Conservation (phyloP, 768 basidiomycete species). For the Macrocybe gigantea region DNA sequence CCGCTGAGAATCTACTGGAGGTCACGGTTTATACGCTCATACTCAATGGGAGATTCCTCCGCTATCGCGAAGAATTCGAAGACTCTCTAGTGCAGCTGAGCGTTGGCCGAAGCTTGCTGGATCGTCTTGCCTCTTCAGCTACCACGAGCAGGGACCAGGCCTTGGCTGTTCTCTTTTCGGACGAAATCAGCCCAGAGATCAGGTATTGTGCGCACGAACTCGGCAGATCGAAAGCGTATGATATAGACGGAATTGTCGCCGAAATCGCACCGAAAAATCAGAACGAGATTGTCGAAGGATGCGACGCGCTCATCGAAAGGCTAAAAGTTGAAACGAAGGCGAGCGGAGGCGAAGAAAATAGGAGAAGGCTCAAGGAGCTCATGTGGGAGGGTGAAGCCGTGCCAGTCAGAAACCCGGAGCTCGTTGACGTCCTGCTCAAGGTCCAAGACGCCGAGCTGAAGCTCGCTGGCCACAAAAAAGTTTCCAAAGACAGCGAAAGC, state of each 20-base stretch:
- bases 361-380: constrained; percentile 53
- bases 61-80: constrained; percentile 71
- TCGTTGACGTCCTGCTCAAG: constrained; percentile 80
- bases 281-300: constrained; percentile 59
- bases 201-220: constrained; percentile 89
- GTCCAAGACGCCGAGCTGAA: constrained; percentile 73
- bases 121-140: constrained; percentile 57
- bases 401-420: constrained; percentile 84
- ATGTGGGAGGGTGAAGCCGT: constrained; percentile 81
- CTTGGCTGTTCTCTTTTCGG: constrained; percentile 74
- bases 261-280: constrained; percentile 55
- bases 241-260: constrained; percentile 67
- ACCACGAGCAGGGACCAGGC: constrained; percentile 83
- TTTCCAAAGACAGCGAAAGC: constrained; percentile 21
- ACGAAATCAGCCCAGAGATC: constrained; percentile 88
- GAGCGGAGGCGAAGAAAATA: constrained; percentile 29
- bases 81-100: constrained; percentile 71
- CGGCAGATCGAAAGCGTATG: constrained; percentile 73
- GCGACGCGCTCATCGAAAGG: constrained; percentile 44
- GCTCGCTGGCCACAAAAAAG: constrained; percentile 35
- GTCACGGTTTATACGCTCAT: constrained; percentile 74
- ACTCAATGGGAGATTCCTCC: constrained; percentile 77
- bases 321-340: constrained; percentile 39
- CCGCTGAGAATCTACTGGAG: constrained; percentile 59
- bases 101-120: constrained; percentile 70